These are phyloP conservation scores for Violaceomyces palustris DNA, from an alignment of 1,284 basidiomycete species.

Conservation along the genomic window DNA sequence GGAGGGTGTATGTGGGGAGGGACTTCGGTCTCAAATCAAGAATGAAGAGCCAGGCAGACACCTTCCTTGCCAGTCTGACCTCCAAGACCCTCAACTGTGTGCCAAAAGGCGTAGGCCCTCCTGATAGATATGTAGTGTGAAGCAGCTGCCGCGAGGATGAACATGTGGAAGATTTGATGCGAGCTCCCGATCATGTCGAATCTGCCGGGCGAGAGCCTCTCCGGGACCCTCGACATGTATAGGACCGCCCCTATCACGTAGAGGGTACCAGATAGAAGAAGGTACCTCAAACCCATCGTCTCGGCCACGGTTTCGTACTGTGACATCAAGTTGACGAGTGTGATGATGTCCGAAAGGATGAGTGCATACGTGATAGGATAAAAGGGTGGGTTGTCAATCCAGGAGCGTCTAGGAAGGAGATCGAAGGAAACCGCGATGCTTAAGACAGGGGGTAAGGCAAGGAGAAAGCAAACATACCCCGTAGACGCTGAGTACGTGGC, in stretches of 20 bases:
- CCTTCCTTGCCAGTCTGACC: slow-evolving; percentile 9
- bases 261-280: slow-evolving; percentile 32
- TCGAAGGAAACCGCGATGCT: slow-evolving; percentile 62
- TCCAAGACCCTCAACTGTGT: slow-evolving; percentile 32
- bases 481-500: slow-evolving; percentile 60
- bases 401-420: slow-evolving; percentile 17
- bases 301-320: slow-evolving; percentile 55
- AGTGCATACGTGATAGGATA: slow-evolving; percentile 44
- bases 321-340: no score
- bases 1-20: no score
- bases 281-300: slow-evolving; percentile 41
- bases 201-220: slow-evolving; percentile 68
- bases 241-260: slow-evolving; percentile 41
- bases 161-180: slow-evolving; percentile 65
- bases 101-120: slow-evolving; percentile 46
- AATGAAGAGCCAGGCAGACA: slow-evolving; percentile 30
- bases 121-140: slow-evolving; percentile 61
- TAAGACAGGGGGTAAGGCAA: not conserved
- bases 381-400: slow-evolving; percentile 9
- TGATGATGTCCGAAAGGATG: slow-evolving; percentile 2
- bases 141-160: slow-evolving; percentile 71
- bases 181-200: slow-evolving; percentile 67
- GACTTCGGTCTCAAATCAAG: no score
- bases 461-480: slow-evolving; percentile 9
- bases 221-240: slow-evolving; percentile 71